Evolutionary conservation across 2,329 filamentous ascomycete species (phyloP), one percentile per base, ranked within the genome.

Genomic region (Calonectria honghensis): DNA sequence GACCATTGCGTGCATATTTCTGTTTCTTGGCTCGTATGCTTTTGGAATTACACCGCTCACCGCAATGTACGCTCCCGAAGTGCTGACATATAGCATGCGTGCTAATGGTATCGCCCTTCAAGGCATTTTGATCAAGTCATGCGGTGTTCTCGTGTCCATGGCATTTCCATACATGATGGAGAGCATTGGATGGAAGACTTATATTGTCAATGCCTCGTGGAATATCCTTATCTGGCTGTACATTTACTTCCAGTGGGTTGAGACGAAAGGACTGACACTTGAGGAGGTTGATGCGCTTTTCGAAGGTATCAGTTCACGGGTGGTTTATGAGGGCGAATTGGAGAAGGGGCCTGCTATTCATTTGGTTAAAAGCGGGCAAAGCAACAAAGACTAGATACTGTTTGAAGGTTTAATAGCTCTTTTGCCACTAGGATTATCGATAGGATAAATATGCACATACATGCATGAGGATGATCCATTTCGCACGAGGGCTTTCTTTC

Each of bases 131-230:
- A 64, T 64, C 35, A 64, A 64, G 29, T 64, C 59, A 45, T 64
- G 59, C 18, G 59, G 59, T 10, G 59, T 64, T 29, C 59, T 64
- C 11, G 35, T 64, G 11, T 37, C 54, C 4, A 64, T 64, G 59
- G 59, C 59, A 31, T 64, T 64, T 45, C 59, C 59, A 31, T 64
- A 64, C 24, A 41, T 64, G 59, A 45, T 64, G 59, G 37, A 64
- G 29, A 64, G 59, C 37, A 64, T 64, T 45, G 59, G 59, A 3
- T 64, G 59, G 59, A 64, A 64, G 18, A 64, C 59, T 6, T 64
- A 64, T 24, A 64, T 64, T 29, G 59, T 35, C 4, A 64, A 64
- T n/a, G 59, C 59, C 16, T 64, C 59, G 4, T 64, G 59, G 37
- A 64, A 64, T 45, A 64, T 64, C 16, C 39, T 64, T 2, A 41